Conservation (phyloP, 768 basidiomycete species). For the Tulasnella sp. region DNA sequence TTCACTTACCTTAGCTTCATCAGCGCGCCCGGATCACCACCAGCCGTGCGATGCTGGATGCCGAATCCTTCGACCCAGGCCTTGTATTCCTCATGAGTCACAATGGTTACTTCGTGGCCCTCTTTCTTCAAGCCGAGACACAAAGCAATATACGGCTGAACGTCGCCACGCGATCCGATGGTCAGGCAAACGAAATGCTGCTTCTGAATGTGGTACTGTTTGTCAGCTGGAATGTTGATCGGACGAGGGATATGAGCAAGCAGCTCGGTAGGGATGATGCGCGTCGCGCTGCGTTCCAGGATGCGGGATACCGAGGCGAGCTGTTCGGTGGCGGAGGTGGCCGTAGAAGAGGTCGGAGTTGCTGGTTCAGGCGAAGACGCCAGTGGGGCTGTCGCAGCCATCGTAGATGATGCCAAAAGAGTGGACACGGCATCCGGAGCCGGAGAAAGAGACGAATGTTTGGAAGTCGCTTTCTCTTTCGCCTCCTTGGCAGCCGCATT, state of each 20-base stretch:
- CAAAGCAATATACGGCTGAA: conserved; percentile 51
- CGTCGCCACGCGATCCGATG: conserved; percentile 58
- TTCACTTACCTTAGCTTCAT: conserved; percentile 52
- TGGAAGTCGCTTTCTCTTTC: not conserved
- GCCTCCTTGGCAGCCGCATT: conserved; percentile 30
- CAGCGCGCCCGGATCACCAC: conserved; percentile 63
- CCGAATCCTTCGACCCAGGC: conserved; percentile 59
- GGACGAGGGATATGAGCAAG: conserved; percentile 43
- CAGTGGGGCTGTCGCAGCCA: conserved; percentile 21
- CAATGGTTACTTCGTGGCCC: conserved; percentile 47
- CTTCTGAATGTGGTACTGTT: conserved; percentile 35
- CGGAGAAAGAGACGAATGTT: not conserved
- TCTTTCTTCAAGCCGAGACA: conserved; percentile 41
- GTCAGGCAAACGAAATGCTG: conserved; percentile 60
- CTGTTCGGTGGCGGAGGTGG: conserved; percentile 27
- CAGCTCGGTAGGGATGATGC: conserved; percentile 36
- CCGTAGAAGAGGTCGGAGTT: not conserved
- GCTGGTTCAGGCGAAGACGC: not conserved
- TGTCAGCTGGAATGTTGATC: conserved; percentile 45
- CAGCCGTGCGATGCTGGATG: conserved; percentile 56
- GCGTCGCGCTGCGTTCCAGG: conserved; percentile 42
- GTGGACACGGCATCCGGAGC: conserved; percentile 17
- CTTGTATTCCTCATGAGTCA: conserved; percentile 47
- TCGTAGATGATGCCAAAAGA: conserved; percentile 23
- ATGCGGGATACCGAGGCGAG: conserved; percentile 46